Base-by-base conservation (phyloP, 208 protist genomes). In the Acanthamoeba healyi region DNA sequence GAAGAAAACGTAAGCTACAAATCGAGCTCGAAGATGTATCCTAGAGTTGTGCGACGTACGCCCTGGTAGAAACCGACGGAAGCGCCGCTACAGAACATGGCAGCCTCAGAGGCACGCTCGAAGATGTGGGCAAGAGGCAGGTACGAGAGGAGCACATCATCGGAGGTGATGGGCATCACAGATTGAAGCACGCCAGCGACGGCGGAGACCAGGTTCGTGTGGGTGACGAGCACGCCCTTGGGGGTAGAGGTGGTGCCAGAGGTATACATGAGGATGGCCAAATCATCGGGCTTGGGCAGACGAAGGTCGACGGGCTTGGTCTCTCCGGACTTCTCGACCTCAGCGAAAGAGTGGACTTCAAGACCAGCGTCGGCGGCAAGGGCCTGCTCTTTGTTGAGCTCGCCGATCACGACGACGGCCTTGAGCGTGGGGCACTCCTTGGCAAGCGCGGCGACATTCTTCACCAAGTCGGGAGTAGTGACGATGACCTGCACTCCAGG, bases 101-200 rank as follows among this genome's bases (percentile, higher is more conserved):
- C 61, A 46, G 82, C 38, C 26, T 51, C 70, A 38, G 44, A 36
- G n/a, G 94, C 61, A 12, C 95, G 63, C 92, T 98, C 98, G 79
- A 98, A 98, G 40, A 97, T 94, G 94, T 98, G 98, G 17, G 98
- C 97, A 17, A 98, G 89, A 46, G 98, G 98, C 26, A 98, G 92
- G 90, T 97, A 98, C 9, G 95, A 97, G 38, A 98, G 49, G 87
- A 98, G 96, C 5, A 97, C 91, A 38, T 97, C 95, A 6, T 56
- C 46, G n/a, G 6, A 32, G 49, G 46, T 81, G 46, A 93, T 42
- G 51, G 58, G 58, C 51, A 65, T 26, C 51, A 91, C 58, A 38
- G 38, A 17, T 56, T 65, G 38, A 12, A 92, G 34, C 24, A 94
- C 94, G 92, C 84, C 96, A 9, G 94, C 94, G 51, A 95, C 63